Percentiles rank a stretch among this genome's conserved stretches.
These are phyloP conservation scores for Inonotus hispidus DNA, from an alignment of 1,284 basidiomycete species.

Conservation along the genomic window DNA sequence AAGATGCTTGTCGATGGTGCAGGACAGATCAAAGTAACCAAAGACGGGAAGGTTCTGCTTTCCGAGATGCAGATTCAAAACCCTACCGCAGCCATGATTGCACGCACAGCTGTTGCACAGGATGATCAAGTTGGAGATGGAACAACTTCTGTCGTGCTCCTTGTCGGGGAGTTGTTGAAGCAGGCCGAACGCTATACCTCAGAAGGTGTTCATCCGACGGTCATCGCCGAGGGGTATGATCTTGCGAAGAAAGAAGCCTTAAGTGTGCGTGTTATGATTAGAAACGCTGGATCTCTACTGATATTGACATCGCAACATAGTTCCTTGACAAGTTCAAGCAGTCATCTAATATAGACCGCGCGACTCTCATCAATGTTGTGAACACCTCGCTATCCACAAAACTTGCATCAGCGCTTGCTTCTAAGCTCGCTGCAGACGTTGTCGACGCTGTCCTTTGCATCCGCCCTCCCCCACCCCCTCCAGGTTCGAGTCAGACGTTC, in stretches of 20 bases:
- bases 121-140: constrained; percentile 99
- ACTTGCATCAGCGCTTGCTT: constrained; percentile 78
- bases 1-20: constrained; percentile 99
- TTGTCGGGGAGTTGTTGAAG: constrained; percentile 96
- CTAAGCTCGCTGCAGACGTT: constrained; percentile 86
- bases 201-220: constrained; percentile 97
- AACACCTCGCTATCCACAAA: constrained; percentile 96
- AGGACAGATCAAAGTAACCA: constrained; percentile 99
- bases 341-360: constrained; percentile 72
- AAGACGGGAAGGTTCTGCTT: constrained; percentile 97
- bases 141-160: constrained; percentile 94
- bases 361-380: constrained; percentile 89
- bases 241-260: constrained; percentile 94
- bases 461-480: constrained; percentile 59
- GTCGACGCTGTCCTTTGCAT: constrained; percentile 96
- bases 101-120: constrained; percentile 95
- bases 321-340: constrained; percentile 92
- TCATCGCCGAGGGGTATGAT: constrained; percentile 95
- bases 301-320: constrained; percentile 34
- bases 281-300: neutral
- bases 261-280: constrained; percentile 46
- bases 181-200: constrained; percentile 98
- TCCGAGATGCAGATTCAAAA: constrained; percentile 99
- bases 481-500: constrained; percentile 54
- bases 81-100: constrained; percentile 99